phyloP scores from a whole-genome alignment of 2,329 filamentous ascomycete genomes.

The Chaetomium sp. region DNA sequence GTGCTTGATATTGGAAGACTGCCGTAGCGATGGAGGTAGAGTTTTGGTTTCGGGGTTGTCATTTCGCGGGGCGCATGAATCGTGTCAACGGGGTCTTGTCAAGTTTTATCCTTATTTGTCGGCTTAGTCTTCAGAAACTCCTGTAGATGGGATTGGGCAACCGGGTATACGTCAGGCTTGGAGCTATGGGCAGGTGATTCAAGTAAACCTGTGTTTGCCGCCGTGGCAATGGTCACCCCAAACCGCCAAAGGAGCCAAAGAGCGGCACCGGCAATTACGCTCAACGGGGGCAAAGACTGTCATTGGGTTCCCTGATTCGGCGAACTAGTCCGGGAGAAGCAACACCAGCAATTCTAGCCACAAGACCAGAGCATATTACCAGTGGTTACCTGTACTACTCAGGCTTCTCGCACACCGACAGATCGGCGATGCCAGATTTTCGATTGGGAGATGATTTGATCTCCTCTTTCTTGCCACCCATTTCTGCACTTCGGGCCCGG shows the following conservation, averaged over 20 bases:
- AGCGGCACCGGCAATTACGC: not conserved
- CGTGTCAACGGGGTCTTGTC: too few species aligned
- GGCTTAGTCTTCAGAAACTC: not conserved
- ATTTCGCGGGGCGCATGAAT: too few species aligned
- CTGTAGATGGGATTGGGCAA: not conserved
- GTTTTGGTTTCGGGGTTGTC: too few species aligned
- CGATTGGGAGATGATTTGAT: not conserved
- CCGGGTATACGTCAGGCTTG: not conserved
- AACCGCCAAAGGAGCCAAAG: not conserved
- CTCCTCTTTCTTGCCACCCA: not conserved
- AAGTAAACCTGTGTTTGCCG: not conserved
- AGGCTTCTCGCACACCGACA: too few species aligned
- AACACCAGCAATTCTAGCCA: not conserved
- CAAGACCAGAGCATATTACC: not conserved
- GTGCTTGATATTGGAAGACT: too few species aligned
- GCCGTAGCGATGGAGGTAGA: too few species aligned
- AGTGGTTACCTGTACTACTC: not conserved
- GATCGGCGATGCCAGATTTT: not conserved
- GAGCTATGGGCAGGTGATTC: not conserved
- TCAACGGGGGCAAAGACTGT: not conserved
- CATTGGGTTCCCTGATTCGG: not conserved
- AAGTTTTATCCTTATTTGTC: too few species aligned
- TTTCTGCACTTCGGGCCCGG: not conserved
- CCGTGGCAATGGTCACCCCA: not conserved
- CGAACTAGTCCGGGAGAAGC: constrained; percentile 1